Percentiles rank a stretch among this genome's conserved stretches.
Evolutionary conservation across 225 moss, liverwort and hornwort species (phyloP).

Genomic region (Straminergon stramineum): DNA sequence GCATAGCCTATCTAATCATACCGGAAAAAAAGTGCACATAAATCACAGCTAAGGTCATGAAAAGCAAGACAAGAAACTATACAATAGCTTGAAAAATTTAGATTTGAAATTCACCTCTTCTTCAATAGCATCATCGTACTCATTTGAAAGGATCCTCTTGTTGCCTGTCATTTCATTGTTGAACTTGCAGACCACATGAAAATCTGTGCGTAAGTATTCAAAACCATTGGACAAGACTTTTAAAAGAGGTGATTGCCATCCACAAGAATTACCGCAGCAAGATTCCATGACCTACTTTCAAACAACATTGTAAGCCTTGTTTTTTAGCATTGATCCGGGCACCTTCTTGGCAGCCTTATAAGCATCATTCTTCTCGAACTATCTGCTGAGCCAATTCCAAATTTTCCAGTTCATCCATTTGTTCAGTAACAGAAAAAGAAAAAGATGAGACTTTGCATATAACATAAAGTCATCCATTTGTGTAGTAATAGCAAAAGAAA

Average conservation of each 20-base stretch:
- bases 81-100: neutral
- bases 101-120: slow-evolving; percentile 49
- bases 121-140: slow-evolving; percentile 78
- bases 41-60: neutral
- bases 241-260: neutral
- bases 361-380: slow-evolving; percentile 75
- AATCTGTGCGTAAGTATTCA: neutral
- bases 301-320: neutral
- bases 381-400: slow-evolving; percentile 78
- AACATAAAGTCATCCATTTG: no score
- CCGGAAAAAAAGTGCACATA: neutral
- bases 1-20: neutral
- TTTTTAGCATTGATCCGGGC: slow-evolving; percentile 19
- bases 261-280: neutral
- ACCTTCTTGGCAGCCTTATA: slow-evolving; percentile 95
- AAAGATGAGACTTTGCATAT: no score
- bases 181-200: slow-evolving; percentile 38
- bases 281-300: neutral
- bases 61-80: neutral
- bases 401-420: slow-evolving; percentile 81
- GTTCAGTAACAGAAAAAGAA: slow-evolving; percentile 17
- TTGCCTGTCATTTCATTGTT: slow-evolving; percentile 74
- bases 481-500: no score
- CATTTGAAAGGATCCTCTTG: slow-evolving; percentile 76
- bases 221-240: neutral